Base-by-base conservation (phyloP, 306 rosid species). In the Geum urbanum region DNA sequence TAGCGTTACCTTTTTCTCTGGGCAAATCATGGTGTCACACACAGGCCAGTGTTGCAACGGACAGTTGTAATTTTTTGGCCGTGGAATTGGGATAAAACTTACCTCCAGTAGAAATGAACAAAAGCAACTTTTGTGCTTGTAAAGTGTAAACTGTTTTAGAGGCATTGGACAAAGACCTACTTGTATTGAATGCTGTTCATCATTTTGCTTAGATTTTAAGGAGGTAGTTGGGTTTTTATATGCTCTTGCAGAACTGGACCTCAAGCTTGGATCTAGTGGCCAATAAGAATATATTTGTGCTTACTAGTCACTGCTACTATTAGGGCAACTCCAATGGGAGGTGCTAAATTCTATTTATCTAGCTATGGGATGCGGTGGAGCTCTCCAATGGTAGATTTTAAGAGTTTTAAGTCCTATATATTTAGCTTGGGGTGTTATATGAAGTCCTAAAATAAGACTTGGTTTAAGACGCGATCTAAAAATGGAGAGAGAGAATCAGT, bases 21-120 rank as follows among this genome's bases (percentile, higher is more conserved):
- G 82, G 79, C 82, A 84, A 81, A 82, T 85, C 91, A 86, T 86
- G 37, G 37, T 32, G 84, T 80, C 84, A 75, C 45, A 37, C 46
- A 45, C 86, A 74, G 83, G 74, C 76, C 88, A 77, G 78, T 66
- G 32, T 16, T 8, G 74, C 82, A 56, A 70, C 52, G 37, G 67
- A 76, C 84, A 62, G 77, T 82, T 69, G 89, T 79, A 32, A 58
- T 6, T 58, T 24, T 56, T 69, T 71, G 78, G 22, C 52, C 57
- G 35, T n/a, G 22, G 55, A 49, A 24, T 48, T 59, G 51, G 3
- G 71, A 9, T 39, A 7, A 32, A 37, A 8, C 14, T 46, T 47
- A 60, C 56, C 19, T 41, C 67, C 5, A 41, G 49, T 47, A 9
- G 73, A 70, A 71, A 49, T 32, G 40, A 69, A 78, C 7, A 39